Conservation (phyloP, 768 basidiomycete species). For the Leucocoprinus birnbaumii region DNA sequence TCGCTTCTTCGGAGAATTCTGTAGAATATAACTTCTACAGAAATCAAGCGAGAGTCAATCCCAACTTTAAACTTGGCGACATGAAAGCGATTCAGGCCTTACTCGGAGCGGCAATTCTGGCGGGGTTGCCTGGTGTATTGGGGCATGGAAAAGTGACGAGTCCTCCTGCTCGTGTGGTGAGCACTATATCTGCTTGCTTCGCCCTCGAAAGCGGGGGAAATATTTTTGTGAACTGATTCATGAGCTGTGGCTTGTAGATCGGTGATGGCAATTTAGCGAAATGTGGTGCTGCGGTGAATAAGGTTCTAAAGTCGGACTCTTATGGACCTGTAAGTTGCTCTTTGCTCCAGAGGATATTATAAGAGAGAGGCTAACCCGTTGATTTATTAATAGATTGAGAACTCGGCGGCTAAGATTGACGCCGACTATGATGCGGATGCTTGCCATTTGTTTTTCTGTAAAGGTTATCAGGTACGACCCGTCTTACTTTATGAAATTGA, state of each 20-base stretch:
- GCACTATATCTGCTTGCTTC: slow-evolving; percentile 5
- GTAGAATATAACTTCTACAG: too few relatives aligned
- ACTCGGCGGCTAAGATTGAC: slow-evolving; percentile 25
- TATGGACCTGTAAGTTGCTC: slow-evolving; percentile 30
- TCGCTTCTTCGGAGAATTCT: too few relatives aligned
- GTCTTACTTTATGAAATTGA: not conserved
- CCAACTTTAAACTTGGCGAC: not conserved
- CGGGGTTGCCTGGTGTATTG: slow-evolving; percentile 12
- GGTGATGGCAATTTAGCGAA: slow-evolving; percentile 26
- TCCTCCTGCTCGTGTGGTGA: slow-evolving; percentile 25
- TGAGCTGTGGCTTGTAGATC: slow-evolving; percentile 16
- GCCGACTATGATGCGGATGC: slow-evolving; percentile 26
- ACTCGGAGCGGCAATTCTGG: not conserved
- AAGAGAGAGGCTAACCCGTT: not conserved
- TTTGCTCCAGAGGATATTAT: not conserved
- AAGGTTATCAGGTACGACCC: slow-evolving; percentile 25
- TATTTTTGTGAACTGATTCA: too few relatives aligned
- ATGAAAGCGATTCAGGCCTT: not conserved
- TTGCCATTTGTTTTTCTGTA: slow-evolving; percentile 32
- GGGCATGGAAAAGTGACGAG: slow-evolving; percentile 27
- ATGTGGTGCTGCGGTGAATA: slow-evolving; percentile 28
- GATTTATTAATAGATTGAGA: slow-evolving; percentile 24
- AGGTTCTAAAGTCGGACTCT: slow-evolving; percentile 25
- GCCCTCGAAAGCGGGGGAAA: too few relatives aligned
- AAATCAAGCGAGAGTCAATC: too few relatives aligned